A percentile compares a stretch with the other conserved stretches of the same genome.
Evolutionary conservation across 2,329 filamentous ascomycete species (phyloP).

Genomic region (Talaromyces amestolkiae): DNA sequence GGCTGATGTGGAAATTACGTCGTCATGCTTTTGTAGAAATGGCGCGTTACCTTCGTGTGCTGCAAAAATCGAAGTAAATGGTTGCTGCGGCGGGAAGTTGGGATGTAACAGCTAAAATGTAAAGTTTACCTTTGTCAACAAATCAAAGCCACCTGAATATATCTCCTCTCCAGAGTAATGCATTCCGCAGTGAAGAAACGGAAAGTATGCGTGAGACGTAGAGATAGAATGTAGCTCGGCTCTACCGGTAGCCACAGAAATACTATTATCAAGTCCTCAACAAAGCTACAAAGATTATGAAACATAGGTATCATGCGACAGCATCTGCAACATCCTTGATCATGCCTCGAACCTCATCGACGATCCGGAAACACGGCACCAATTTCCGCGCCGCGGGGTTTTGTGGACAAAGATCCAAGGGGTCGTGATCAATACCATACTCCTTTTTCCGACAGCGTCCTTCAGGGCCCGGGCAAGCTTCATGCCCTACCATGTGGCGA

Average conservation of each 20-base stretch:
- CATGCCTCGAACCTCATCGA: slow-evolving; percentile 29
- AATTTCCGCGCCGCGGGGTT: slow-evolving; percentile 25
- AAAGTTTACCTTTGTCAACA: background rate
- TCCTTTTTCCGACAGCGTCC: slow-evolving; percentile 28
- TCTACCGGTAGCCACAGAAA: background rate
- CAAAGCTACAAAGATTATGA: background rate
- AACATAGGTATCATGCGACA: slow-evolving; percentile 28
- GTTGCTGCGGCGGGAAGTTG: slow-evolving; percentile 3
- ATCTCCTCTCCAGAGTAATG: background rate
- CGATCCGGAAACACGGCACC: slow-evolving; percentile 31
- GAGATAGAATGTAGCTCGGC: background rate
- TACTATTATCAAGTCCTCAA: background rate
- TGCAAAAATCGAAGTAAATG: slow-evolving; percentile 6
- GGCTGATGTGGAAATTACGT: slow-evolving; percentile 56
- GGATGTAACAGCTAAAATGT: background rate
- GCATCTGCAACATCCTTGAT: slow-evolving; percentile 27
- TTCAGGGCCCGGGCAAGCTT: slow-evolving; percentile 25
- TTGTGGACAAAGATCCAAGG: slow-evolving; percentile 29
- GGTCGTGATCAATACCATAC: slow-evolving; percentile 25
- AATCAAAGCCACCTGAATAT: background rate
- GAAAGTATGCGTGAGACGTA: background rate
- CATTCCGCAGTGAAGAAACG: background rate
- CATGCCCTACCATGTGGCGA: slow-evolving; percentile 30
- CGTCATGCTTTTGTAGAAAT: slow-evolving; percentile 53
- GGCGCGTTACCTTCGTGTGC: background rate